Percentiles rank a stretch among this genome's conserved stretches.
phyloP scores from a whole-genome alignment of 306 rosid species.

The Ceratonia siliqua region DNA sequence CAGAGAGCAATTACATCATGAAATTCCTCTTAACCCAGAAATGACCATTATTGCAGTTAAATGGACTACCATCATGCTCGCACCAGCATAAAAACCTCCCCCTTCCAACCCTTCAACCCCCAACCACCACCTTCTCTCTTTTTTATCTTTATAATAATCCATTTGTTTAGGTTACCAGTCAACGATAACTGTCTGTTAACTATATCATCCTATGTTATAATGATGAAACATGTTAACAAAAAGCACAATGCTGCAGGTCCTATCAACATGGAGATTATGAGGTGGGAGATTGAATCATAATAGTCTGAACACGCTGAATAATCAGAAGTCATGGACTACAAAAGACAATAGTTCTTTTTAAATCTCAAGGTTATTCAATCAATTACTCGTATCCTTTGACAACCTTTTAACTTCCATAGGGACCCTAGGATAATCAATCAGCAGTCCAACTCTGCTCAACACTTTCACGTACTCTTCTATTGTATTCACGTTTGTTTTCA shows the following conservation, averaged over 20 bases:
- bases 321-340: conserved; percentile 35
- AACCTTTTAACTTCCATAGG: conserved; percentile 40
- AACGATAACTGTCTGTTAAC: neutral
- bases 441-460: conserved; percentile 99
- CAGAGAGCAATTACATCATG: too few species aligned
- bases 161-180: neutral
- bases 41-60: neutral
- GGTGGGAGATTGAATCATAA: conserved; percentile 19
- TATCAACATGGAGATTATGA: conserved; percentile 18
- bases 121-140: too few species aligned
- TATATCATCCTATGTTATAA: neutral
- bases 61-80: neutral
- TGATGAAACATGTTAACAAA: conserved; percentile 7
- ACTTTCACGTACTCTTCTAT: conserved; percentile 80
- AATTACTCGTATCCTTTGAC: conserved; percentile 41
- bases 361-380: conserved; percentile 55
- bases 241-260: neutral
- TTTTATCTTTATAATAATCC: neutral
- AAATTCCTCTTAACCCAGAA: neutral
- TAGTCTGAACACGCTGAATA: conserved; percentile 47
- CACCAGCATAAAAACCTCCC: neutral
- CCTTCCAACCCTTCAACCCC: too few species aligned
- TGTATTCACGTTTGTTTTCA: conserved; percentile 95
- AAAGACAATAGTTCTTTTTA: conserved; percentile 48
- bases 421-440: conserved; percentile 53